phyloP scores from a whole-genome alignment of 495 filamentous ascomycete genomes.

The Talaromyces thailandensis region DNA sequence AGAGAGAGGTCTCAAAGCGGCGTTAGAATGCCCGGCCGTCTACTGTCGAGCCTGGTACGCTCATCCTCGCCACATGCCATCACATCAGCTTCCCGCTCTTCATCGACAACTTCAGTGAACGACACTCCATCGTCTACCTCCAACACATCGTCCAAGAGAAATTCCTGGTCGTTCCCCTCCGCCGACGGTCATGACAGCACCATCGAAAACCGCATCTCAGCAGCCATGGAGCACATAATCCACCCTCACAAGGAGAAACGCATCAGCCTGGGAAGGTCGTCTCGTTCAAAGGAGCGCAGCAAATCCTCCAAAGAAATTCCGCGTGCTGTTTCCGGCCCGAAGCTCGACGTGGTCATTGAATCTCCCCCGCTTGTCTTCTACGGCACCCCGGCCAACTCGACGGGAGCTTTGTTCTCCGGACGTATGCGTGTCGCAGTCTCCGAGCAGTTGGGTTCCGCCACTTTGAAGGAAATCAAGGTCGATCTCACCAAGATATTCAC shows the following conservation, averaged over 20 bases:
- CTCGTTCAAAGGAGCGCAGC: constrained; percentile 32
- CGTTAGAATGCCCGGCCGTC: constrained; percentile 34
- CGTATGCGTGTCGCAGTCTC: constrained; percentile 65
- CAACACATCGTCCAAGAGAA: constrained; percentile 21
- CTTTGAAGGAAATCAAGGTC: constrained; percentile 63
- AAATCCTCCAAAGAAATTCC: constrained; percentile 16
- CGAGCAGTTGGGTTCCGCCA: constrained; percentile 43
- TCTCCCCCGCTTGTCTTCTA: constrained; percentile 85
- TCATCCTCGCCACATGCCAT: constrained; percentile 25
- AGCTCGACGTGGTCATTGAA: constrained; percentile 71
- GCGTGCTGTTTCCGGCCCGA: constrained; percentile 33
- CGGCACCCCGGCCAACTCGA: constrained; percentile 62
- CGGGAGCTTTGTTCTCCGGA: constrained; percentile 81
- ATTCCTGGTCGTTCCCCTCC: constrained; percentile 12
- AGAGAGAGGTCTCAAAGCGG: not conserved
- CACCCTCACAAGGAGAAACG: constrained; percentile 40
- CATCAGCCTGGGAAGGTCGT: constrained; percentile 24
- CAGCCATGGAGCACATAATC: constrained; percentile 36
- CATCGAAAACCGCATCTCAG: constrained; percentile 35
- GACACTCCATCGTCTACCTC: constrained; percentile 21
- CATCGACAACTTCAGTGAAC: constrained; percentile 34
- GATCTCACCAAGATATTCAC: constrained; percentile 54
- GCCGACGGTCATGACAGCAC: constrained; percentile 25
- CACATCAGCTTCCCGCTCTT: constrained; percentile 15
- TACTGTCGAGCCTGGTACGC: constrained; percentile 37